Conservation (phyloP, 768 basidiomycete genomes). For the Paxillus rubicundulus region DNA sequence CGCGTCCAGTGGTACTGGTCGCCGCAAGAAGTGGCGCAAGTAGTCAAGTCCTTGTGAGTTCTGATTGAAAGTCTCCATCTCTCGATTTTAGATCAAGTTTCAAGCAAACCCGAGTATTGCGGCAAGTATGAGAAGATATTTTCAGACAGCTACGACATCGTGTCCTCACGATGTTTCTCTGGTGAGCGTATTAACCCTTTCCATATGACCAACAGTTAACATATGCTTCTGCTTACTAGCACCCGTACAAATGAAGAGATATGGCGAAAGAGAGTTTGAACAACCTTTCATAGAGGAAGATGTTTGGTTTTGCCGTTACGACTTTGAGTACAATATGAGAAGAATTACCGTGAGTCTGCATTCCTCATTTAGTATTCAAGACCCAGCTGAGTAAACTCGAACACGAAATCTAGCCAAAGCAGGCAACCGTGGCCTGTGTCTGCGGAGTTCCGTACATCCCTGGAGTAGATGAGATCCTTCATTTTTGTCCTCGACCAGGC, state of each 20-base stretch:
- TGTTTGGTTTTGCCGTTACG: slow-evolving; percentile 49
- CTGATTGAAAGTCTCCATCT: background rate
- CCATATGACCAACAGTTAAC: background rate
- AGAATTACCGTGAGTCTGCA: slow-evolving; percentile 35
- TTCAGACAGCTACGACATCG: slow-evolving; percentile 48
- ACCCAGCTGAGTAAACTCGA: background rate
- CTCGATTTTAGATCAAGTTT: background rate
- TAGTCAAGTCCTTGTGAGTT: slow-evolving; percentile 50
- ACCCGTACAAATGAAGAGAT: slow-evolving; percentile 31
- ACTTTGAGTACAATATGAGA: slow-evolving; percentile 34
- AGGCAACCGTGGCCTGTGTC: slow-evolving; percentile 37
- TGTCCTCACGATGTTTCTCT: slow-evolving; percentile 45
- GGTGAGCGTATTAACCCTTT: slow-evolving; percentile 30
- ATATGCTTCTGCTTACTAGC: slow-evolving; percentile 24
- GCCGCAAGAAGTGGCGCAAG: slow-evolving; percentile 41
- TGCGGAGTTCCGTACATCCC: slow-evolving; percentile 50
- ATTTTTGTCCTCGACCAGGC: slow-evolving; percentile 53
- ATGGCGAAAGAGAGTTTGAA: slow-evolving; percentile 39
- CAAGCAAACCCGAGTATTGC: slow-evolving; percentile 40
- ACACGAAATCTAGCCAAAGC: slow-evolving; percentile 39
- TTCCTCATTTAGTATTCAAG: background rate
- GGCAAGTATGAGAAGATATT: slow-evolving; percentile 48
- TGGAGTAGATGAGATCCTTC: slow-evolving; percentile 40
- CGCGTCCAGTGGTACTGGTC: slow-evolving; percentile 57
- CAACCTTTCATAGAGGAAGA: slow-evolving; percentile 40